Base-by-base conservation (phyloP, 129 eudicot genomes). In the Dittrichia graveolens region DNA sequence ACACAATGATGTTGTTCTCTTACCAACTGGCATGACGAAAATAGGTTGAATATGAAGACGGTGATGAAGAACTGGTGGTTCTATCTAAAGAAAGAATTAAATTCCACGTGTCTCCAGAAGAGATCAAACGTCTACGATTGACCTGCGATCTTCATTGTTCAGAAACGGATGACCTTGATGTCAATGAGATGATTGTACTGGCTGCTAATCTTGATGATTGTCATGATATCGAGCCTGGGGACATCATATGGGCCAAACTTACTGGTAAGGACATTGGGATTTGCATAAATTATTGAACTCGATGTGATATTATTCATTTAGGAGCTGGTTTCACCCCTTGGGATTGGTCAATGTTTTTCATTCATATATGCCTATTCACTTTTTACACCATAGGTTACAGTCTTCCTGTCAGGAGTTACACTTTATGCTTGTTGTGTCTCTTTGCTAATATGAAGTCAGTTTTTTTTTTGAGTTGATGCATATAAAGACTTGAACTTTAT, bases 201-300 rank as follows among this genome's bases (percentile, higher is more conserved):
- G 99, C 99, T 70, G 99, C 99, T 73, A 86, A 82, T 78, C 80
- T 95, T 73, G 99, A 86, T 80, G 97, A 86, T 63, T 80, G 88
- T 77, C 89, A 85, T 35, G 99, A 88, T 68, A 85, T 86, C 69
- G 97, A 90, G 70, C 87, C 96, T 7, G 99, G 96, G 56, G 97
- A 95, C 68, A 85, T 88, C 44, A 95, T 95, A 66, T 95, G 99
- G 99, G 97, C 99, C 72, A 95, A 95, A 81, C 79, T 95, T 75
- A 86, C 93, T 74, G 97, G 99, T 95, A 75, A 50, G 82, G 73
- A 56, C 44, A 42, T 78, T 47, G 3, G 34, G 52, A 65, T 34
- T 72, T 73, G 38, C 62, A 62, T 74, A 56, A 31, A 8, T 11
- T 57, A 8, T 67, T 76, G 35, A 44, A 56, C 16, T 50, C 13